phyloP scores from a whole-genome alignment of 805 yeast genomes.

The Nakazawaea holstii region DNA sequence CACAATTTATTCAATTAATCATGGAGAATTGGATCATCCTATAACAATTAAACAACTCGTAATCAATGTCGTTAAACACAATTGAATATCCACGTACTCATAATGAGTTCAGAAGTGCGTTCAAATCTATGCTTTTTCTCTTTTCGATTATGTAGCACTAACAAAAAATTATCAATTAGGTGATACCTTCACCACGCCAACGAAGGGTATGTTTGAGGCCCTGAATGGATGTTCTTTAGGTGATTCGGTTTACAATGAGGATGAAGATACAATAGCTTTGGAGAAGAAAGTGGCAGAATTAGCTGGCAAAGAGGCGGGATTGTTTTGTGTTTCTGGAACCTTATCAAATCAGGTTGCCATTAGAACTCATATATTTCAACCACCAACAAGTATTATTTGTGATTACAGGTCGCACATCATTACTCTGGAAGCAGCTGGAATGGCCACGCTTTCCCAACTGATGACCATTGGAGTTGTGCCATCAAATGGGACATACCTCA shows the following conservation, averaged over 20 bases:
- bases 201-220: constrained; percentile 64
- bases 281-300: constrained; percentile 60
- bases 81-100: constrained; percentile 16
- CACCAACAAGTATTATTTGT: constrained; percentile 82
- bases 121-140: no score
- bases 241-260: constrained; percentile 86
- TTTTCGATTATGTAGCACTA: no score
- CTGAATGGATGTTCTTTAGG: constrained; percentile 59
- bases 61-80: no score
- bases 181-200: constrained; percentile 90
- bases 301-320: constrained; percentile 76
- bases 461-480: constrained; percentile 86
- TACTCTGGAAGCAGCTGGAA: constrained; percentile 84
- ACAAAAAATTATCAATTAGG: no score
- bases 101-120: constrained; percentile 50
- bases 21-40: no score
- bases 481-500: constrained; percentile 66
- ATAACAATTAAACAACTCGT: no score
- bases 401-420: constrained; percentile 84
- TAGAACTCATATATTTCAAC: constrained; percentile 69
- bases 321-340: constrained; percentile 87
- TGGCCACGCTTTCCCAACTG: constrained; percentile 85
- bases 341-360: constrained; percentile 84
- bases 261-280: constrained; percentile 57
- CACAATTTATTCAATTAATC: no score